Evolutionary conservation across 495 filamentous ascomycete species (phyloP), one percentile per base, ranked within the genome.

Genomic region (Penicillium pulvis): DNA sequence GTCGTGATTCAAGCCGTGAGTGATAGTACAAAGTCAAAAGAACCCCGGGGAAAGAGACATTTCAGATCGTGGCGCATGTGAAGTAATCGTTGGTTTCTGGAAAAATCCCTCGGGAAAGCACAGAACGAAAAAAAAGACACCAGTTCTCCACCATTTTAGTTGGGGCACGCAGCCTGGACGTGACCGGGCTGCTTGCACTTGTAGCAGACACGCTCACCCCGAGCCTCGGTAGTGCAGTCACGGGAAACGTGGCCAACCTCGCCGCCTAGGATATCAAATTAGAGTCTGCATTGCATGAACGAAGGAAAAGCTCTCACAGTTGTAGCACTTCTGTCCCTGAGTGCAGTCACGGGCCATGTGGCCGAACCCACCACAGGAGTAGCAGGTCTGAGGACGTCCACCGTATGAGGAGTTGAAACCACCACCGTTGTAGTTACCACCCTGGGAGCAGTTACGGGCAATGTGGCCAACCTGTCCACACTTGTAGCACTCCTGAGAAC

Each of bases 291-390:
- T 7, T 41, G 33, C 4, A 7, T 41, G 10, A 30, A 8, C 1
- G 16, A 28, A 49, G 30, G 52, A 31, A 14, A 12, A 45, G 39
- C 36, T 72, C 83, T 71, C 67, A 87, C 94, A 98, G 85, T 98
- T 98, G 87, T 98, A 98, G 87, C 94, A 98, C 83, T 98, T 98
- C 81, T 93, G 92, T 55, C 94, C 94, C 69, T 98, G 94, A 48
- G 95, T 97, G 79, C 94, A 98, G 76, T 98, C 94, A 63, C 93
- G 88, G 67, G 90, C 92, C 88, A 97, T 91, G 80, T 98, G 94
- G 62, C 94, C 95, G 71, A 90, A 92, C 47, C 94, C 94, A 68
- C 94, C 93, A 76, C 93, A 97, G 44, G 92, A 94, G 81, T 96
- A 97, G 85, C 93, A 96, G 57, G 91, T 96, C 77, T 92, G 90